A percentile compares a stretch with the other conserved stretches of the same genome.
These are phyloP conservation scores for Schoenoplectus tabernaemontani DNA, from an alignment of 202 grass and related monocot genomes.

Conservation along the genomic window DNA sequence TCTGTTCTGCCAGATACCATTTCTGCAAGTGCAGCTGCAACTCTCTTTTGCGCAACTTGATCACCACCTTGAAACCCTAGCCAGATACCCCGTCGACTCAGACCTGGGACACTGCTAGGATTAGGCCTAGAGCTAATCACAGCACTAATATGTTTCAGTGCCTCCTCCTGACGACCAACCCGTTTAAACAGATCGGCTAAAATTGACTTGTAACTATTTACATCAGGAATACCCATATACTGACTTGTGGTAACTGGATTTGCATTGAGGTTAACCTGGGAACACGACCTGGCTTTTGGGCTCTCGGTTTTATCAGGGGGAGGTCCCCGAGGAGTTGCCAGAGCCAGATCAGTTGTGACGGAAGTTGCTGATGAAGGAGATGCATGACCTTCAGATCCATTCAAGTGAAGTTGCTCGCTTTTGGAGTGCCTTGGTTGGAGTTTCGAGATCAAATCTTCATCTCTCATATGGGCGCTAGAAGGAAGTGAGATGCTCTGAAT, in stretches of 20 bases:
- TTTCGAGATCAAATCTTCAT: slow-evolving; percentile 41
- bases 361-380: slow-evolving; percentile 47
- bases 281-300: not conserved
- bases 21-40: slow-evolving; percentile 58
- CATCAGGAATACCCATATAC: slow-evolving; percentile 21
- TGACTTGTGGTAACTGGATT: not conserved
- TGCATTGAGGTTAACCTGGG: slow-evolving; percentile 6
- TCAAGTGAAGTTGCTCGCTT: slow-evolving; percentile 34
- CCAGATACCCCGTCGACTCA: slow-evolving; percentile 58
- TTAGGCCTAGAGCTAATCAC: slow-evolving; percentile 35
- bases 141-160: slow-evolving; percentile 42
- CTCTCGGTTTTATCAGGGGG: slow-evolving; percentile 19
- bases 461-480: slow-evolving; percentile 33
- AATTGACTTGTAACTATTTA: slow-evolving; percentile 62
- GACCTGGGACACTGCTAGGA: slow-evolving; percentile 35
- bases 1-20: slow-evolving; percentile 41
- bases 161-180: slow-evolving; percentile 85
- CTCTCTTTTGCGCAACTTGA: slow-evolving; percentile 47
- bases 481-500: slow-evolving; percentile 53
- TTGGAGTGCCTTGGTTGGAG: slow-evolving; percentile 41
- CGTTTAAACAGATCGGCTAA: slow-evolving; percentile 47
- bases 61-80: slow-evolving; percentile 72
- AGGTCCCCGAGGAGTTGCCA: slow-evolving; percentile 50
- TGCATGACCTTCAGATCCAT: slow-evolving; percentile 23
- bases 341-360: slow-evolving; percentile 82